These are phyloP conservation scores for Gossypium lobatum DNA, from an alignment of 441 rosid species.

Conservation along the genomic window DNA sequence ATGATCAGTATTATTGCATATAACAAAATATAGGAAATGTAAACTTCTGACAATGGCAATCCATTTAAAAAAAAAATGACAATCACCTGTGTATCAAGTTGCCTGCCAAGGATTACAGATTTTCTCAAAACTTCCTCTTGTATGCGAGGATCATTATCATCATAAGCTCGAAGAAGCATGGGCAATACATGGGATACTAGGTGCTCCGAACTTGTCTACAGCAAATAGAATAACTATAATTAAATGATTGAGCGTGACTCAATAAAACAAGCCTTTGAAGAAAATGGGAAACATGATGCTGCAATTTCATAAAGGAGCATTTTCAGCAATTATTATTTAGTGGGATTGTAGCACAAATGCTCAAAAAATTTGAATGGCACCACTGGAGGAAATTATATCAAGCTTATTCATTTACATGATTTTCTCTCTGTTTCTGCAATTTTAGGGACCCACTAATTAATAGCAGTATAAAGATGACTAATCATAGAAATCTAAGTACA, in stretches of 20 bases:
- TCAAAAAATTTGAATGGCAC: not conserved
- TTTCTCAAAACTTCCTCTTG: slow-evolving; percentile 90
- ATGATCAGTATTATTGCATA: not conserved
- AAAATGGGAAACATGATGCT: not conserved
- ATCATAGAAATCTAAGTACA: not conserved
- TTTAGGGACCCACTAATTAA: not conserved
- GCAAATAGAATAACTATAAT: slow-evolving; percentile 17
- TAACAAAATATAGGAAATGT: not conserved
- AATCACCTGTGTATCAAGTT: slow-evolving; percentile 81
- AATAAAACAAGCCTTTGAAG: not conserved
- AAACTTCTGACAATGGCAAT: not conserved
- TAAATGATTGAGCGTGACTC: slow-evolving; percentile 5
- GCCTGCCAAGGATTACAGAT: slow-evolving; percentile 68
- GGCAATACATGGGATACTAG: slow-evolving; percentile 69
- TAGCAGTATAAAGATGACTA: not conserved
- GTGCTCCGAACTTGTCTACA: slow-evolving; percentile 70
- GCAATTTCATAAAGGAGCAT: not conserved
- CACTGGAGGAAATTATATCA: not conserved
- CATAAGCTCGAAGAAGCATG: slow-evolving; percentile 84
- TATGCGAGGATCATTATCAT: slow-evolving; percentile 84
- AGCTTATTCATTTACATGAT: not conserved
- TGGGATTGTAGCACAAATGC: not conserved
- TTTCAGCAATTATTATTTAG: not conserved
- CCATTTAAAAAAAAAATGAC: not conserved
- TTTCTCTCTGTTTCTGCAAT: not conserved